phyloP scores from a whole-genome alignment of 2,329 filamentous ascomycete genomes.

The Cladosporium sp. region DNA sequence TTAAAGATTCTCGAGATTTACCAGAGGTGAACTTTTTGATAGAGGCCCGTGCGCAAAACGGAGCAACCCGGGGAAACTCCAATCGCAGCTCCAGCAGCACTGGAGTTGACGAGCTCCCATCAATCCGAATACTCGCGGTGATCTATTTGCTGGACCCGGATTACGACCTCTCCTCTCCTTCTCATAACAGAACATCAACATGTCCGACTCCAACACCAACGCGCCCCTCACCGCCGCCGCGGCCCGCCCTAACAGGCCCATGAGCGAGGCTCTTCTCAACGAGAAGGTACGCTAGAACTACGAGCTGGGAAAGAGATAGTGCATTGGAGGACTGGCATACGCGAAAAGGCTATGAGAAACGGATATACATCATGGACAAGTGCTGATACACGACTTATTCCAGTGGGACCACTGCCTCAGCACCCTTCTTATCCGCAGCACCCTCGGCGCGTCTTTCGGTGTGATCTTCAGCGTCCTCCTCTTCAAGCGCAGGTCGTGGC shows the following conservation, averaged over 20 bases:
- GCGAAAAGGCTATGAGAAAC: background rate
- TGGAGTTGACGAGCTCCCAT: background rate
- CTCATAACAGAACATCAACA: constrained; percentile 33
- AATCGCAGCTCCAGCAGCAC: constrained; percentile 3
- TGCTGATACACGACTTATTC: constrained; percentile 6
- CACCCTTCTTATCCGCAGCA: constrained; percentile 93
- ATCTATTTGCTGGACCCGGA: background rate
- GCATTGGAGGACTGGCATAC: background rate
- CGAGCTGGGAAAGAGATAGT: background rate
- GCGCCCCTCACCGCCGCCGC: constrained; percentile 58
- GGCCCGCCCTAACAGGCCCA: constrained; percentile 68
- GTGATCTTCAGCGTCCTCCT: constrained; percentile 97
- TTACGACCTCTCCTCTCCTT: constrained; percentile 5
- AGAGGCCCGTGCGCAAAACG: constrained; percentile 7
- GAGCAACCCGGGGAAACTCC: constrained; percentile 4
- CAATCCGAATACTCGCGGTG: too few relatives aligned
- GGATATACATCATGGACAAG: background rate
- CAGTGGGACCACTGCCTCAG: constrained; percentile 99
- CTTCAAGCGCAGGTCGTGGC: constrained; percentile 98
- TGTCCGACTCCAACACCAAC: constrained; percentile 53
- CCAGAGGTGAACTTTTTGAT: constrained; percentile 11
- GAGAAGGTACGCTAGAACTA: constrained; percentile 72
- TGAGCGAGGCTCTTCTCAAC: constrained; percentile 97
- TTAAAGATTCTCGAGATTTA: background rate
- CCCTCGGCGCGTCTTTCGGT: constrained; percentile 92